Evolutionary conservation across 768 basidiomycete species (phyloP), one percentile per base, ranked within the genome.

Genomic region (Lentinula sp.): DNA sequence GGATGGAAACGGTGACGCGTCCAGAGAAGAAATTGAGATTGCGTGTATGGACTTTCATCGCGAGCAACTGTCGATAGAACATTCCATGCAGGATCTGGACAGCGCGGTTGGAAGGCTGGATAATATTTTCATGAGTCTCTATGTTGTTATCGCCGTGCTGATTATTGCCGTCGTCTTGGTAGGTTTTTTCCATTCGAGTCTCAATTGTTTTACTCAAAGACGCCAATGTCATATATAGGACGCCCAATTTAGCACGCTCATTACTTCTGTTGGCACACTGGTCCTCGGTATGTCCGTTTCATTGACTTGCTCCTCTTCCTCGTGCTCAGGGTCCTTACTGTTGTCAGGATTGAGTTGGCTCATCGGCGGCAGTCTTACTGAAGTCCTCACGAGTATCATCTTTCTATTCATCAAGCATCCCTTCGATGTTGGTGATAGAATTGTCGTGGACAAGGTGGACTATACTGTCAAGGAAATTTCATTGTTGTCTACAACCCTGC

Each of bases 381-480:
- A 94, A 71, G 85, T 95, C 49, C 78, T 95, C 59, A 85, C 84
- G 4, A 87, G 88, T 61, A 91, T 94, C 70, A 93, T 95, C 68
- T 95, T 97, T 81, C 78, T 97, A 32, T 95, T 95, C 74, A 80
- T 93, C 71, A 91, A 91, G 67, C 87, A 90, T 68, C 88, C 88
- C 0, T 90, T 87, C 76, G 90, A 92, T 71, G 89, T 92, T 28
- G 88, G 89, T 28, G 91, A 93, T 73, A 75, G 87, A 50, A 80
- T 95, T 54, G 74, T 73, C 55, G 63, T 88, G 50, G 73, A 76
- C 58, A 78, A 76, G 31, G 75, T 79, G 37, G 75, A 69, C 7
- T 94, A 89, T 70, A 90, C 89, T 0, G 92, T 96, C 62, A 91
- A 89, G 69, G 92, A 95, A 72, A 95, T 97, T 71, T 81, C 88